These are phyloP conservation scores for Micromonas pusilla DNA, from an alignment of 139 green algal species.

Conservation along the genomic window DNA sequence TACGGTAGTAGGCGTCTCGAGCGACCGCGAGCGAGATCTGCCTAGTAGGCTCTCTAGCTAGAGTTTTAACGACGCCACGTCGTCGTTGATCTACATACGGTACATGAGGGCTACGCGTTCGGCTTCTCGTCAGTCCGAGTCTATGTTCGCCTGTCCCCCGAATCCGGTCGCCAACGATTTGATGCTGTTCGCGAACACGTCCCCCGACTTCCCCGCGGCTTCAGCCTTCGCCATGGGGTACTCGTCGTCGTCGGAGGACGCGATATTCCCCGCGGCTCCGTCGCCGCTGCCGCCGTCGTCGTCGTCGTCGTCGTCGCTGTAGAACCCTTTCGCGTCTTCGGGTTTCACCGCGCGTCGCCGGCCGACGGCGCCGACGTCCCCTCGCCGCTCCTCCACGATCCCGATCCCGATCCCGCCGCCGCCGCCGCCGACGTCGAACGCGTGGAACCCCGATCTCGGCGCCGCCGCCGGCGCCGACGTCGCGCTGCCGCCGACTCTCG, in stretches of 20 bases:
- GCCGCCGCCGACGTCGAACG: not conserved
- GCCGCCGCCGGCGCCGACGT: too few relatives aligned
- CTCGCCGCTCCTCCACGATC: not conserved
- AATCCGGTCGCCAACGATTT: not conserved
- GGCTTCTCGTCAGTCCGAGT: too few relatives aligned
- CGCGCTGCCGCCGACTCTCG: too few relatives aligned
- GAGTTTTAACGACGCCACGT: too few relatives aligned
- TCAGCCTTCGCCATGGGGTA: not conserved
- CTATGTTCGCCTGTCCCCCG: slow-evolving; percentile 8
- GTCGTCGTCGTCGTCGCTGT: not conserved
- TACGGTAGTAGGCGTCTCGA: too few relatives aligned
- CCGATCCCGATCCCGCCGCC: not conserved
- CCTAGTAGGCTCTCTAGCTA: not conserved
- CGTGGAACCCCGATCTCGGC: not conserved
- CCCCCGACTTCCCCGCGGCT: not conserved
- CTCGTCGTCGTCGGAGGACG: not conserved
- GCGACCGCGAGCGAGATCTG: too few relatives aligned
- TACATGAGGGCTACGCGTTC: too few relatives aligned
- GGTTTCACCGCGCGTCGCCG: not conserved
- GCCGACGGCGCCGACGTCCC: not conserved
- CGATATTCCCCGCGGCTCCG: not conserved
- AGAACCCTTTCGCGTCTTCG: not conserved
- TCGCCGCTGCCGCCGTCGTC: not conserved
- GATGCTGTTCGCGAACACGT: slow-evolving; percentile 4
- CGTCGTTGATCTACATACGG: too few relatives aligned